phyloP scores from a whole-genome alignment of 805 yeast genomes.

The Kluyveromyces aestuarii region DNA sequence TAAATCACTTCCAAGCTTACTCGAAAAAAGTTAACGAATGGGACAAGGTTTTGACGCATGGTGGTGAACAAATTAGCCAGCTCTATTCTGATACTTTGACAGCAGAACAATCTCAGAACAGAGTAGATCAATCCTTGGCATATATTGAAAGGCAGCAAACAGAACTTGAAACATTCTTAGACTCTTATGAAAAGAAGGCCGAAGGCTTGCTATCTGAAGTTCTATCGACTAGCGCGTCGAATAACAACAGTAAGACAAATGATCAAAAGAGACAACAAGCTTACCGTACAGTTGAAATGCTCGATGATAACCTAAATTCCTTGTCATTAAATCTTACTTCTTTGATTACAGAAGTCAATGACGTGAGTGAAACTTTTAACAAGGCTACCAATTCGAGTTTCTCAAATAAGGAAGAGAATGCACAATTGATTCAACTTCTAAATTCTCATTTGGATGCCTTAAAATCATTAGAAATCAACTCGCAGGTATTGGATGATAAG shows the following conservation, averaged over 20 bases:
- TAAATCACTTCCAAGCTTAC: slow-evolving; percentile 65
- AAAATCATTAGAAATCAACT: slow-evolving; percentile 74
- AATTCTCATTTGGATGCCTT: slow-evolving; percentile 86
- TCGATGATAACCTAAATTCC: slow-evolving; percentile 72
- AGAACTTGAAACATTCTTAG: slow-evolving; percentile 74
- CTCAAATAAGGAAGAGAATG: slow-evolving; percentile 32
- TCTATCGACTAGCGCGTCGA: slow-evolving; percentile 22
- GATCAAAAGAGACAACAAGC: slow-evolving; percentile 88
- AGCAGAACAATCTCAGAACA: slow-evolving; percentile 78
- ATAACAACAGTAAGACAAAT: slow-evolving; percentile 24
- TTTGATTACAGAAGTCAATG: slow-evolving; percentile 72
- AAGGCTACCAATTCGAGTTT: slow-evolving; percentile 38
- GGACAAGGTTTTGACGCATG: slow-evolving; percentile 77
- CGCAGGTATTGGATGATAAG: slow-evolving; percentile 58
- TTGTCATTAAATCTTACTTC: slow-evolving; percentile 70
- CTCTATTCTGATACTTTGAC: slow-evolving; percentile 67
- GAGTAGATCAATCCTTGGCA: slow-evolving; percentile 77
- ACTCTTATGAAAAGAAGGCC: slow-evolving; percentile 57
- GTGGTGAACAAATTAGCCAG: slow-evolving; percentile 76
- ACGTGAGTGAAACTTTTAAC: slow-evolving; percentile 72
- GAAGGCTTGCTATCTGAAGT: slow-evolving; percentile 31
- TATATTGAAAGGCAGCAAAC: slow-evolving; percentile 90
- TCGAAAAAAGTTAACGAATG: slow-evolving; percentile 69
- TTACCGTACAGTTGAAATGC: slow-evolving; percentile 73
- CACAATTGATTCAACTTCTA: slow-evolving; percentile 69